Evolutionary conservation across 2,329 filamentous ascomycete species (phyloP), one percentile per base, ranked within the genome.

Genomic region (Aspergillus vadensis): DNA sequence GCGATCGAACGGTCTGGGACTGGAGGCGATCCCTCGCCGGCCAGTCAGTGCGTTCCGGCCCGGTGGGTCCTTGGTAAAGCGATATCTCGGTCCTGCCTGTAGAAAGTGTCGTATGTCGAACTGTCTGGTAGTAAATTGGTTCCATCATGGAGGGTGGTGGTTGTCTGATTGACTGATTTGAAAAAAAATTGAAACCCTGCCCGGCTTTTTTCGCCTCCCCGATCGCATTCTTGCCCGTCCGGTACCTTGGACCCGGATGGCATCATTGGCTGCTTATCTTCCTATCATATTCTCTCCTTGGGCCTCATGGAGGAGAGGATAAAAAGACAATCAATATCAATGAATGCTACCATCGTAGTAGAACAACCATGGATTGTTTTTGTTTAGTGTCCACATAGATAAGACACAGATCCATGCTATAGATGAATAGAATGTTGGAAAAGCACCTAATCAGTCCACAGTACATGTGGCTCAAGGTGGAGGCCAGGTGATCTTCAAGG

Each of bases 1-100:
- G 62, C 65, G 66, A 68, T 67, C 66, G 66, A 68, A 68, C 66
- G 65, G 66, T 67, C 66, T 68, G 59, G 66, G 66, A 68, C 65
- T 53, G 63, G 66, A 63, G 57, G 63, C 66, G 63, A 68, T 67
- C 60, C 65, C 59, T 44, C 57, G 50, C 41, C 55, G 61, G 39
- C 66, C 65, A 67, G 63, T 64, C 58, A 65, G 51, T 55, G 57
- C 58, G 63, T 59, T 59, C 57, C 63, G 61, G 50, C 25, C 21
- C 48, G 39, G 51, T 61, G 59, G 61, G 54, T 55, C 59, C 41
- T 27, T 58, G 51, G 58, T 27, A 44, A 38, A 30, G 17, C 32
- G 10, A 41, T 36, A 23, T 41, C 27, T 41, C 38, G 43, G 59
- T 58, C 49, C 38, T 56, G 49, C 43, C 53, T 19, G 43, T 57